Base-by-base conservation (phyloP, 345 rosid species). In the Rhizophora mangle region DNA sequence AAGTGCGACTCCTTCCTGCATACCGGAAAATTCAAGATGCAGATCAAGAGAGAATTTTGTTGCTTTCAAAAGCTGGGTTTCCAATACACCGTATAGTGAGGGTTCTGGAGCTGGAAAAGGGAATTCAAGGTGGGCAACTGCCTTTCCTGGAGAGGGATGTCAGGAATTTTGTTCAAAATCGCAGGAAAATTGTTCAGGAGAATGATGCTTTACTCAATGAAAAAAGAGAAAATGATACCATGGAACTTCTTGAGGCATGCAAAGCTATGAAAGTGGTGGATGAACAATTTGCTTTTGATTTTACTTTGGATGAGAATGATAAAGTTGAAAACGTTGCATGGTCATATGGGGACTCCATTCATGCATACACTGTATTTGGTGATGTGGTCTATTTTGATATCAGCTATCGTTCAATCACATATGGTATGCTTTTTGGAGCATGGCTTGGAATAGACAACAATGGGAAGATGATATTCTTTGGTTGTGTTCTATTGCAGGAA, bases 121-220 rank as follows among this genome's bases (percentile, higher is more conserved):
- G 98, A 61, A 86, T 91, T 60, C 93, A 82, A 76, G 81, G 91
- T 53, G 98, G 98, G 3, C 88, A 94, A 22, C 72, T 94, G 65
- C 96, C 97, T 53, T 94, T 87, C 72, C 86, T 94, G 32, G 97
- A 94, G 80, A 94, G 88, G 70, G 97, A 94, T 74, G 97, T 94
- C 62, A 87, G 98, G 55, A 94, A 94, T 73, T 93, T 93, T 68
- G 88, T 94, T 47, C 86, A 92, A 68, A 85, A 86, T 5, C 86
- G 95, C 74, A 94, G 87, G 86, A 94, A 85, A 80, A 84, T 83
- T 29, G 87, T 91, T 77, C 93, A 85, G 72, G 96, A 91, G 79
- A 89, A 84, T 62, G 96, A 91, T 84, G 94, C 93, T 80, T 68
- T 85, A 63, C 91, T 89, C 22, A 69, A 68, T 22, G 97, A 91